Evolutionary conservation across 495 filamentous ascomycete species (phyloP), one percentile per base, ranked within the genome.

Genomic region (Talaromyces wortmannii): DNA sequence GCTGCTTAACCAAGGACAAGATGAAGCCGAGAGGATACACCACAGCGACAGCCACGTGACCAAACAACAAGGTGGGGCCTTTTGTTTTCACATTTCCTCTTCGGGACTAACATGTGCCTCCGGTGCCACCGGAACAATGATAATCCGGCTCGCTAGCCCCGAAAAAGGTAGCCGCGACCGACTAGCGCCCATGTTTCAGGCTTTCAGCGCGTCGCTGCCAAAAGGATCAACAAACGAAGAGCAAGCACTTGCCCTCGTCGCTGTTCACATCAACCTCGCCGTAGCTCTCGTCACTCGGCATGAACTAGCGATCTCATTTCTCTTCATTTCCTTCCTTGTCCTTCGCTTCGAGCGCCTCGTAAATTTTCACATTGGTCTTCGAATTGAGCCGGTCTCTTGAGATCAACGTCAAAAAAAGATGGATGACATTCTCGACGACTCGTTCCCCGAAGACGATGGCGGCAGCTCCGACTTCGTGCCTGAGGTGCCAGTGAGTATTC

Each of bases 391-490:
- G 52, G 52, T 40, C 52, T 33, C 50, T 36, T 11, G 42, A 46
- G 36, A 5, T 13, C 36, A 40, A 10, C 60, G 23, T 23, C 23
- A 23, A 23, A 1, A 23, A 1, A 65, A 52, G 57, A 76, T 74
- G 71, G 63, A 70, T 55, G 73, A 68, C 48, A 68, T 76, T 45
- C 74, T 78, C 67, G 77, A 80, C 2, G 83, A 83, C 53, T 82
- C 80, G 57, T 74, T 79, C 64, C 84, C 83, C 63, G 77, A 79
- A 45, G 66, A 72, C 47, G 71, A 78, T 57, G 69, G 73, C 42
- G 78, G 78, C 44, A 68, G 67, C 62, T 78, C 73, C 43, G 73
- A 76, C 59, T 78, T 74, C 54, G 62, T 61, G 7, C 70, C 72
- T 48, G 65, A 67, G 31, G 72, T 67, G 16, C 61, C 70, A 11